These are phyloP conservation scores for Crepidotus sp. DNA, from an alignment of 1,284 basidiomycete species.

Conservation along the genomic window DNA sequence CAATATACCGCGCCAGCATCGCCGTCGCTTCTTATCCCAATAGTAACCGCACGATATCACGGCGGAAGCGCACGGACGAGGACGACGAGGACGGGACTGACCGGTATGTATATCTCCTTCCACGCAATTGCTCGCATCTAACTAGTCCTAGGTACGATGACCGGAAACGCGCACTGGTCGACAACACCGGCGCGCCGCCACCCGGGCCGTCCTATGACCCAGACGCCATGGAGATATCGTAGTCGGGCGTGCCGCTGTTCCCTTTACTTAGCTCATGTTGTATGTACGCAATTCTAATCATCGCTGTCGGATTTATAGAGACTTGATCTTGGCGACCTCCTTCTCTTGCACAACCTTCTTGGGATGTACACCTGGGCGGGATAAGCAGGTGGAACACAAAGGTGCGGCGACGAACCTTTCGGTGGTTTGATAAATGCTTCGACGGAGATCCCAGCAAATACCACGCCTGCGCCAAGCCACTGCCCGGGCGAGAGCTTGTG, in stretches of 20 bases:
- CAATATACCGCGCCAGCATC: constrained; percentile 73
- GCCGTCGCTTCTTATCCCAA: constrained; percentile 52
- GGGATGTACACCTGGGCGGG: constrained; percentile 58
- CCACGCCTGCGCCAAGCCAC: constrained; percentile 85
- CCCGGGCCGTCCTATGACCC: constrained; percentile 27
- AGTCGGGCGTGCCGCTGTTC: constrained; percentile 4
- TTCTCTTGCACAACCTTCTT: constrained; percentile 74
- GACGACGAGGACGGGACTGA: constrained; percentile 45
- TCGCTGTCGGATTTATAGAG: constrained; percentile 37
- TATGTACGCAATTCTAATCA: constrained; percentile 16
- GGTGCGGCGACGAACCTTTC: constrained; percentile 42
- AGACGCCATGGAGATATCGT: constrained; percentile 45
- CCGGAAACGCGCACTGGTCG: constrained; percentile 40
- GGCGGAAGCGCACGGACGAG: constrained; percentile 65
- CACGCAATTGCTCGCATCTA: constrained; percentile 6
- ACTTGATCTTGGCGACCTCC: constrained; percentile 73
- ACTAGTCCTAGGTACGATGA: constrained; percentile 36
- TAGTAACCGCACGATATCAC: constrained; percentile 33
- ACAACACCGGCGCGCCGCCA: constrained; percentile 21
- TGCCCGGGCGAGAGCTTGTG: constrained; percentile 81
- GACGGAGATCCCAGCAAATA: constrained; percentile 89
- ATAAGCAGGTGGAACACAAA: constrained; percentile 1
- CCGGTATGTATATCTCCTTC: constrained; percentile 1
- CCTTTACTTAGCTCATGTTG: constrained; percentile 10
- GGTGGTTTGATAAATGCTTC: constrained; percentile 86